A percentile compares a stretch with the other conserved stretches of the same genome.
These are phyloP conservation scores for Talaromyces piceae DNA, from an alignment of 2,329 filamentous ascomycete genomes.

Conservation along the genomic window DNA sequence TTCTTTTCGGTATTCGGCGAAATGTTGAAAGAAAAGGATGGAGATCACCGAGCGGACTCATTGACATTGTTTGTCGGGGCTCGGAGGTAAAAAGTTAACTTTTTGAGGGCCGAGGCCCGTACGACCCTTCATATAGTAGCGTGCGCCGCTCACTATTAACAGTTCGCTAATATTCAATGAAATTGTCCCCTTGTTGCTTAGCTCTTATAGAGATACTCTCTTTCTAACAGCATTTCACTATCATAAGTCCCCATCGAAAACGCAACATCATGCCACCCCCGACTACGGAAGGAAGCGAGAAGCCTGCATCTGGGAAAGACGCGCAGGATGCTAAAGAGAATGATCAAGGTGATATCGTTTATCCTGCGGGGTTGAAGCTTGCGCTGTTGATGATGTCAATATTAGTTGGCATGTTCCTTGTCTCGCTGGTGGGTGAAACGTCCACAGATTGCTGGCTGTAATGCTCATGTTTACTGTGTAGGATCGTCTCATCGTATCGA, in stretches of 20 bases:
- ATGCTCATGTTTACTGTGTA: constrained; percentile 22
- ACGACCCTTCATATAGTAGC: neutral
- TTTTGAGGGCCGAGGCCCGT: neutral
- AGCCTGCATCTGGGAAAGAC: neutral
- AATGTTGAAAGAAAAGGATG: neutral
- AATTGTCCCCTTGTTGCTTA: too few relatives aligned
- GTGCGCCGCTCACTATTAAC: neutral
- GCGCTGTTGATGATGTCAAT: neutral
- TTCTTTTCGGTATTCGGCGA: neutral
- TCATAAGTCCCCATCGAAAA: neutral
- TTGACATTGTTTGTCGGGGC: neutral
- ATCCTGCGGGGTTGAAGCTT: neutral
- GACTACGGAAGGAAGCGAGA: neutral
- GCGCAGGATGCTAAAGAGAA: neutral
- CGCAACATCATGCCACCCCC: neutral
- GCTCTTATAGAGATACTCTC: neutral
- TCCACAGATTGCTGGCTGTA: neutral
- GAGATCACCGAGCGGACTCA: neutral
- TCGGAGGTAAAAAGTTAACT: neutral
- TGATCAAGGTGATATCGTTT: neutral
- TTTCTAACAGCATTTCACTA: neutral
- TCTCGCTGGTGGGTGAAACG: neutral
- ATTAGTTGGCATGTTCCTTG: neutral
- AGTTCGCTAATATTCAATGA: too few relatives aligned
- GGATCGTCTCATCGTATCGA: constrained; percentile 16